phyloP scores from a whole-genome alignment of 148 eudicot species.

The Camellia granthamiana region DNA sequence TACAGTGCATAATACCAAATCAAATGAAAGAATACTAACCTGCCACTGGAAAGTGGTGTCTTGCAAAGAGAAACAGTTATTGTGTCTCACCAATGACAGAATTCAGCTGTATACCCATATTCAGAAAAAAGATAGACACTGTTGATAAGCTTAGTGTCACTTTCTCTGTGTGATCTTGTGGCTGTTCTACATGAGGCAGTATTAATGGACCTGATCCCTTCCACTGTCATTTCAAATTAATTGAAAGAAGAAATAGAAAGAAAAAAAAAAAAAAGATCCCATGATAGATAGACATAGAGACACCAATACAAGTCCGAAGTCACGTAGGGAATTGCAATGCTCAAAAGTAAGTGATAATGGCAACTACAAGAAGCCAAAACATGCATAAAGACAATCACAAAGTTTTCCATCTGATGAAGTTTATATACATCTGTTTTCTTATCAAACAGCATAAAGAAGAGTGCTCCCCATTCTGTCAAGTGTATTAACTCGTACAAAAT shows the following conservation, averaged over 20 bases:
- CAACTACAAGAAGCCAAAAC: background rate
- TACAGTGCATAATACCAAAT: background rate
- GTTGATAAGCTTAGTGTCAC: background rate
- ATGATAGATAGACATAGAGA: background rate
- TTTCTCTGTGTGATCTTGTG: background rate
- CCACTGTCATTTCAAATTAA: background rate
- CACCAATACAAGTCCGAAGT: background rate
- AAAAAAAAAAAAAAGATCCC: too few relatives aligned
- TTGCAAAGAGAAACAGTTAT: background rate
- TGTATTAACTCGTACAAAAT: background rate
- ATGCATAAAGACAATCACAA: background rate
- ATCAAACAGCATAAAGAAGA: constrained; percentile 8
- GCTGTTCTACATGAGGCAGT: background rate
- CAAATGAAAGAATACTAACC: background rate
- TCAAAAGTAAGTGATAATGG: background rate
- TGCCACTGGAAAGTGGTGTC: background rate
- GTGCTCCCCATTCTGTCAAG: background rate
- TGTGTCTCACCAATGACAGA: background rate
- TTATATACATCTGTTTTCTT: background rate
- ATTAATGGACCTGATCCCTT: background rate
- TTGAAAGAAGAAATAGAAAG: background rate
- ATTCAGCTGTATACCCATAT: background rate
- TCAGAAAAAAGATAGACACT: background rate
- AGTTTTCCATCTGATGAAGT: background rate
- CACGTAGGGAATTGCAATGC: background rate